Conservation (phyloP, 1,284 basidiomycete species). For the Gymnopus androsaceus region DNA sequence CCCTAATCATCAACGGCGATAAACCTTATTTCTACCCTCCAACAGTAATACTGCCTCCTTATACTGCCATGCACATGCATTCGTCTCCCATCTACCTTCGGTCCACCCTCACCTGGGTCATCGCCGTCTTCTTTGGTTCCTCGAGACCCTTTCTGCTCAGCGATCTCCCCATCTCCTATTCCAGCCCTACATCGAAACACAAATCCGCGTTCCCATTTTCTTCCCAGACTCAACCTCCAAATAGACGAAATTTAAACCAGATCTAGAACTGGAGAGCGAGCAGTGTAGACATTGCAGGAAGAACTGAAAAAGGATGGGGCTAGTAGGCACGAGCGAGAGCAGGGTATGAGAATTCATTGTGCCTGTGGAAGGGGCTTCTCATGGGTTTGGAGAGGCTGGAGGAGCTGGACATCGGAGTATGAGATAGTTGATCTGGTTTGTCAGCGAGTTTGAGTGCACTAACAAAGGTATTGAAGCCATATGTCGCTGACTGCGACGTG, state of each 20-base stretch:
- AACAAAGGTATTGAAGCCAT: constrained; percentile 17
- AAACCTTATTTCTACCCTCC: constrained; percentile 18
- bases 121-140: constrained; percentile 54
- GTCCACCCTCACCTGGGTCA: constrained; percentile 74
- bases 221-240: background rate
- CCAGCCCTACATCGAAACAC: too few relatives aligned
- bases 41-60: constrained; percentile 41
- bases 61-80: constrained; percentile 42
- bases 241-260: constrained; percentile 50
- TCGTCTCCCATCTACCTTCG: constrained; percentile 70
- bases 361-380: constrained; percentile 65
- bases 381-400: too few relatives aligned
- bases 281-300: constrained; percentile 44
- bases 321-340: too few relatives aligned
- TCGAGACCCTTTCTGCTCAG: too few relatives aligned
- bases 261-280: constrained; percentile 68
- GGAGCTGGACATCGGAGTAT: background rate
- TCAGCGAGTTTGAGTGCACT: constrained; percentile 23
- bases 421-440: constrained; percentile 55
- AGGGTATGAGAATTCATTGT: constrained; percentile 20
- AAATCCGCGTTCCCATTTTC: constrained; percentile 44
- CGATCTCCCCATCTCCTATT: too few relatives aligned
- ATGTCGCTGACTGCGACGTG: too few relatives aligned
- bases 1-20: constrained; percentile 23
- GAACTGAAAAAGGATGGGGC: too few relatives aligned